Evolutionary conservation across 2,329 filamentous ascomycete species (phyloP).

Genomic region (Aureobasidium namibiae): DNA sequence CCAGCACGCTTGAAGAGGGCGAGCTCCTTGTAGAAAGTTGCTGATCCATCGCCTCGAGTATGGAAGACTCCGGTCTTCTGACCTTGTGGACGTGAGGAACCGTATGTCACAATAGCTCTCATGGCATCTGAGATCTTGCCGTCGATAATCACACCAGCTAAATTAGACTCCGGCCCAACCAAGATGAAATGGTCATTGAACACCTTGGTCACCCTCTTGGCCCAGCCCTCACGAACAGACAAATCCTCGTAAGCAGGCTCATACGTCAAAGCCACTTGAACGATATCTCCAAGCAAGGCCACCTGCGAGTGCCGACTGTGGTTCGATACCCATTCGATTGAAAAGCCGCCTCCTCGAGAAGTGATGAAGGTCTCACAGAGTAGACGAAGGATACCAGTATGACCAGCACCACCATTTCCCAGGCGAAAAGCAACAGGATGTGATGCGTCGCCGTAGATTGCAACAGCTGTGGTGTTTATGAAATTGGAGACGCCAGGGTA

Average conservation of each 20-base stretch:
- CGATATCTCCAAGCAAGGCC: slow-evolving; percentile 18
- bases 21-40: slow-evolving; percentile 19
- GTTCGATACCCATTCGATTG: slow-evolving; percentile 20
- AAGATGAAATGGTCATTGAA: slow-evolving; percentile 23
- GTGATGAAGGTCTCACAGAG: slow-evolving; percentile 17
- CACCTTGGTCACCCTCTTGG: slow-evolving; percentile 12
- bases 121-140: neutral
- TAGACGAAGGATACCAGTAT: slow-evolving; percentile 17
- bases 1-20: slow-evolving; percentile 16
- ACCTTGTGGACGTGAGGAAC: neutral
- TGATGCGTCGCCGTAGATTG: slow-evolving; percentile 15
- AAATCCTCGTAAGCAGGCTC: slow-evolving; percentile 19
- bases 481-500: neutral
- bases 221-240: slow-evolving; percentile 18
- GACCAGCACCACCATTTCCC: slow-evolving; percentile 21
- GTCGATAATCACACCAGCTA: neutral
- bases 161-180: neutral
- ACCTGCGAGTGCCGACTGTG: slow-evolving; percentile 20
- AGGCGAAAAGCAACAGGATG: slow-evolving; percentile 18
- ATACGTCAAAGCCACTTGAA: slow-evolving; percentile 21
- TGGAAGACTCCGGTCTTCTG: slow-evolving; percentile 12
- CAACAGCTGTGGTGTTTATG: neutral
- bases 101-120: neutral
- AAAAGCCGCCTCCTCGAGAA: slow-evolving; percentile 13
- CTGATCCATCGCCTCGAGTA: slow-evolving; percentile 19